A percentile compares a stretch with the other conserved stretches of the same genome.
Conservation (phyloP, 208 protist genomes). For the Wallacemonas collosoma region DNA sequence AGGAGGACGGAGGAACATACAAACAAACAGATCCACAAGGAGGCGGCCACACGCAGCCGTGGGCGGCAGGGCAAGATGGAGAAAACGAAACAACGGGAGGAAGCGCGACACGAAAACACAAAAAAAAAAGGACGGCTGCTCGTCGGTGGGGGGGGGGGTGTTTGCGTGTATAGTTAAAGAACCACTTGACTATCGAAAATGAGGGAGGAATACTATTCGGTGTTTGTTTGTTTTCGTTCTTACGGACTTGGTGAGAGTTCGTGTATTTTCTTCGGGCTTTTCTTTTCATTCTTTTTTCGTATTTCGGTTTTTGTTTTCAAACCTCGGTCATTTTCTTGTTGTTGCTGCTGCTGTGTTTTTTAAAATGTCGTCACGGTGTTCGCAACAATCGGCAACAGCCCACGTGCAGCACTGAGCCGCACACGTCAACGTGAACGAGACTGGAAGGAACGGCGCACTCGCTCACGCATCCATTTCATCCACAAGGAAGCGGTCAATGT, state of each 20-base stretch:
- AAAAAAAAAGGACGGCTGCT: too few relatives aligned
- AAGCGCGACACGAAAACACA: too few relatives aligned
- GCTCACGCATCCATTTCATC: conserved; percentile 12
- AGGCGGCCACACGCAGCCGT: too few relatives aligned
- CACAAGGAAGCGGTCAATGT: conserved; percentile 20
- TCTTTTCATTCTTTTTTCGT: not conserved
- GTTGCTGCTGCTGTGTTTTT: conserved; percentile 10
- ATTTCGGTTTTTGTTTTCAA: not conserved
- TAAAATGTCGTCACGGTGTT: conserved; percentile 4
- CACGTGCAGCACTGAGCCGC: not conserved
- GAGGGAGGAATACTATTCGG: too few relatives aligned
- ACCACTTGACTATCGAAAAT: too few relatives aligned
- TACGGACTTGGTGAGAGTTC: not conserved
- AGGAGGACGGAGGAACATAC: too few relatives aligned
- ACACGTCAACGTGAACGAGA: conserved; percentile 40
- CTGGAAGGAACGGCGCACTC: not conserved
- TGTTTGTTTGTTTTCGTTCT: too few relatives aligned
- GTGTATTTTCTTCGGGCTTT: not conserved
- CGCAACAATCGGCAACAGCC: not conserved
- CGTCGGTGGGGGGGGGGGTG: too few relatives aligned
- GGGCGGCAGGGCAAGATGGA: too few relatives aligned
- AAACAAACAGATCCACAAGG: too few relatives aligned
- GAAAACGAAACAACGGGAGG: too few relatives aligned
- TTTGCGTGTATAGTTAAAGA: too few relatives aligned
- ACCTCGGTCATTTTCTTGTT: not conserved